Percentiles rank a stretch among this genome's conserved stretches.
Conservation (phyloP, 164 flowering plant species). For the Liriodendron chinense region DNA sequence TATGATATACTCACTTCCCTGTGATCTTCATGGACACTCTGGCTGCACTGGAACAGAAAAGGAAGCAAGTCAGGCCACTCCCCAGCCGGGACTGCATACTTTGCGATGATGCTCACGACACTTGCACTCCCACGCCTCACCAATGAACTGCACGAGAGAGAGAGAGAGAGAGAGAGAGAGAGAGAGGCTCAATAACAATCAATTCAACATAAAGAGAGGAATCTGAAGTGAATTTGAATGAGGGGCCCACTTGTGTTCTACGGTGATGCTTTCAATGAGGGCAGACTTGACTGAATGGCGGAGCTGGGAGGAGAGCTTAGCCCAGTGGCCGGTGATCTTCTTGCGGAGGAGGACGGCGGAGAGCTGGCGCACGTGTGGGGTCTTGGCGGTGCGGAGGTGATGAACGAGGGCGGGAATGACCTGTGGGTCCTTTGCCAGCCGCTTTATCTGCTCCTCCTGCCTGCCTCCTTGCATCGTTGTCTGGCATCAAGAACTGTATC, state of each 20-base stretch:
- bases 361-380: slow-evolving; percentile 91
- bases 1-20: slow-evolving; percentile 60
- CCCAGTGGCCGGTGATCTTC: slow-evolving; percentile 98
- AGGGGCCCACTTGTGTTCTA: slow-evolving; percentile 66
- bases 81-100: slow-evolving; percentile 91
- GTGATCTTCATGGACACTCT: slow-evolving; percentile 89
- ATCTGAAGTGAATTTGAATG: not conserved
- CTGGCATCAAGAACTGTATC: slow-evolving; percentile 94
- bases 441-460: slow-evolving; percentile 97
- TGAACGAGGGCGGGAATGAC: slow-evolving; percentile 84
- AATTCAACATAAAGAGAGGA: not conserved
- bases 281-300: slow-evolving; percentile 70
- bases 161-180: not conserved
- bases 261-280: slow-evolving; percentile 81
- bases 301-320: slow-evolving; percentile 70
- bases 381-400: slow-evolving; percentile 94
- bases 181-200: not conserved
- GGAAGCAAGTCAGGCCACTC: slow-evolving; percentile 96
- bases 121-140: slow-evolving; percentile 96
- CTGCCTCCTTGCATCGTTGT: slow-evolving; percentile 89
- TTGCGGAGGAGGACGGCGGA: slow-evolving; percentile 94
- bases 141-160: slow-evolving; percentile 56
- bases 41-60: slow-evolving; percentile 90
- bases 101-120: slow-evolving; percentile 87
- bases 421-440: slow-evolving; percentile 86